Evolutionary conservation across 1,139 yeast species (phyloP).

Genomic region (Diutina siamensis): DNA sequence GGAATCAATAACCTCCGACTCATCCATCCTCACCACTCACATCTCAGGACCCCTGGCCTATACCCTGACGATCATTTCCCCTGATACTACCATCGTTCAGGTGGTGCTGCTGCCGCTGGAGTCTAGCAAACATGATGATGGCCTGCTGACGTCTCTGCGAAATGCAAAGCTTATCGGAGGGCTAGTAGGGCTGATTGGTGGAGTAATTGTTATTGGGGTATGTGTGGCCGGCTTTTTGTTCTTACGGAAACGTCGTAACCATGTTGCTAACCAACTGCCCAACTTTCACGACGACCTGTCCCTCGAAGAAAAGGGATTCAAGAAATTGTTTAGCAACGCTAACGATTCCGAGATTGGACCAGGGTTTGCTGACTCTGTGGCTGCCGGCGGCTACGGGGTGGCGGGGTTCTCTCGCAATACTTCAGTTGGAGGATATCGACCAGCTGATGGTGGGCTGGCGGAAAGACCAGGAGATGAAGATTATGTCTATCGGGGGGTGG

Average conservation of each 20-base stretch:
- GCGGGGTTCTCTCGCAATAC: slow-evolving; percentile 16
- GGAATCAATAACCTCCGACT: not conserved
- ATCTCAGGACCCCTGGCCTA: not conserved
- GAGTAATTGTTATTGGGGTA: slow-evolving; percentile 29
- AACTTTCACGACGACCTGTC: slow-evolving; percentile 26
- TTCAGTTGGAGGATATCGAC: slow-evolving; percentile 10
- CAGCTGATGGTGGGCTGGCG: slow-evolving; percentile 12
- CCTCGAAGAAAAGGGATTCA: slow-evolving; percentile 16
- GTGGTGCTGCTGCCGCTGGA: slow-evolving; percentile 27
- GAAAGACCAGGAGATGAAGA: slow-evolving; percentile 16
- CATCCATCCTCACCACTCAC: not conserved
- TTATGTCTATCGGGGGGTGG: slow-evolving; percentile 35
- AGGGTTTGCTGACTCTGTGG: slow-evolving; percentile 8
- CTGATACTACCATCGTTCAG: slow-evolving; percentile 33
- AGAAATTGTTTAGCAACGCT: slow-evolving; percentile 18
- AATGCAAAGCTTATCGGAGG: slow-evolving; percentile 36
- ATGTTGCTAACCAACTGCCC: slow-evolving; percentile 32
- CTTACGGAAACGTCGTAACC: slow-evolving; percentile 21
- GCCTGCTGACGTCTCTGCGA: slow-evolving; percentile 12
- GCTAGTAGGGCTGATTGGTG: slow-evolving; percentile 37
- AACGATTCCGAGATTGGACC: slow-evolving; percentile 7
- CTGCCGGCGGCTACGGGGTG: slow-evolving; percentile 11
- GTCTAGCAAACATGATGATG: slow-evolving; percentile 7
- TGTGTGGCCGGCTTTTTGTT: slow-evolving; percentile 27
- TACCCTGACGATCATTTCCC: slow-evolving; percentile 16